Conservation (phyloP, 2,329 filamentous ascomycete species). For the Claviceps digitariae region DNA sequence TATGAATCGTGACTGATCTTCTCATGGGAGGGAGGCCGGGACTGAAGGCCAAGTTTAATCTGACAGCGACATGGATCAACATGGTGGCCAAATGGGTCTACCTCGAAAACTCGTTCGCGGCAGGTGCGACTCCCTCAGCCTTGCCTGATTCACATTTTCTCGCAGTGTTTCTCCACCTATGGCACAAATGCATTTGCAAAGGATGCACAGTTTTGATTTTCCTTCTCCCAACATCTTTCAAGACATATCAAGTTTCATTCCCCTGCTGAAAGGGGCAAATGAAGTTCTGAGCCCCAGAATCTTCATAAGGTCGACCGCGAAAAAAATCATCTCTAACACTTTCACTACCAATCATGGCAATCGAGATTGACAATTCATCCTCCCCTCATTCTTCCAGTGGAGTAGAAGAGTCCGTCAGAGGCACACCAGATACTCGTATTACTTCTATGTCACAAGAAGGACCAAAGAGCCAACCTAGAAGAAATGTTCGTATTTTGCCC, state of each 20-base stretch:
- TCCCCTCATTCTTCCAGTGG: conserved; percentile 40
- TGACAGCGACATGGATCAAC: not conserved
- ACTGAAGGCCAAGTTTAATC: not conserved
- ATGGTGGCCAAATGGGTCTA: not conserved
- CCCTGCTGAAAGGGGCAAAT: not conserved
- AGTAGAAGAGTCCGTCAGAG: conserved; percentile 42
- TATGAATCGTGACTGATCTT: not conserved
- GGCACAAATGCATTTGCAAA: not conserved
- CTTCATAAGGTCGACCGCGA: not conserved
- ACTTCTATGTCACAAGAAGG: conserved; percentile 52
- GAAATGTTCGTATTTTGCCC: conserved; percentile 16
- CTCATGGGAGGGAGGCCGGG: not conserved
- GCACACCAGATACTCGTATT: conserved; percentile 50
- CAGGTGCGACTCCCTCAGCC: conserved; percentile 4
- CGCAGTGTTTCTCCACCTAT: not conserved
- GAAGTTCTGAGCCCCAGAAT: not conserved
- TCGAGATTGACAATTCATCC: conserved; percentile 25
- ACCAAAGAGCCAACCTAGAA: conserved; percentile 25
- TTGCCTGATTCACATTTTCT: conserved; percentile 4
- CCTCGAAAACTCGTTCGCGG: not conserved
- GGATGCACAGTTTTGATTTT: not conserved
- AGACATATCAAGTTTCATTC: not conserved
- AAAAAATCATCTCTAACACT: not conserved
- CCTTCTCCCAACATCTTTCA: not conserved
- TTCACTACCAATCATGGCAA: conserved; percentile 7